A percentile compares a stretch with the other conserved stretches of the same genome.
phyloP scores from a whole-genome alignment of 345 rosid species.

The Rhodamnia rubescens region DNA sequence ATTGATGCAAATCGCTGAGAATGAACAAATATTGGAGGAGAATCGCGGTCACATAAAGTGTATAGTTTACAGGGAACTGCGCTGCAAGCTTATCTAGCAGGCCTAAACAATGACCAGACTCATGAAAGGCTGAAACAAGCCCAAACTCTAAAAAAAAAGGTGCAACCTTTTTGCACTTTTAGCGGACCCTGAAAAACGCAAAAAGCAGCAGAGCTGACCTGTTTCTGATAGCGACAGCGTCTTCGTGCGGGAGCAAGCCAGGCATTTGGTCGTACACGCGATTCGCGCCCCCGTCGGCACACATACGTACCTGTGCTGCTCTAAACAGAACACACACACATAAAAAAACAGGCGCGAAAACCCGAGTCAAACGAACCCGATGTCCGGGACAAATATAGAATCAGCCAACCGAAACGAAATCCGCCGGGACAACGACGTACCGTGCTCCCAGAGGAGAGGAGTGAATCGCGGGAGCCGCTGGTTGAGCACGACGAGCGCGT shows the following conservation, averaged over 20 bases:
- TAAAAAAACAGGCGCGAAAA: neutral
- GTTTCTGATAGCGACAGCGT: conserved; percentile 37
- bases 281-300: conserved; percentile 99
- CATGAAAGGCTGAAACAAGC: neutral
- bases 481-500: conserved; percentile 68
- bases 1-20: neutral
- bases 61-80: neutral
- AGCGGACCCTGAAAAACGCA: neutral
- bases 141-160: neutral
- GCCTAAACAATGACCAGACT: neutral
- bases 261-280: conserved; percentile 90
- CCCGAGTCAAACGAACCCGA: neutral
- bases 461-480: conserved; percentile 62
- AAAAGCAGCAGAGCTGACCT: conserved; percentile 27
- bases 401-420: neutral
- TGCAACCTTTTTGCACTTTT: neutral
- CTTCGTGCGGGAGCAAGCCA: conserved; percentile 45
- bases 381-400: neutral
- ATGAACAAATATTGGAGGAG: neutral
- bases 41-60: neutral
- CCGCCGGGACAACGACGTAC: conserved; percentile 12
- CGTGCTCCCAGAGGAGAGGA: conserved; percentile 83
- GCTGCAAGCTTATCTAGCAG: neutral
- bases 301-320: conserved; percentile 72
- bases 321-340: conserved; percentile 11